A percentile compares a stretch with the other conserved stretches of the same genome.
Conservation (phyloP, 352 stramenopile species). For the Phytopythium ostracodes region DNA sequence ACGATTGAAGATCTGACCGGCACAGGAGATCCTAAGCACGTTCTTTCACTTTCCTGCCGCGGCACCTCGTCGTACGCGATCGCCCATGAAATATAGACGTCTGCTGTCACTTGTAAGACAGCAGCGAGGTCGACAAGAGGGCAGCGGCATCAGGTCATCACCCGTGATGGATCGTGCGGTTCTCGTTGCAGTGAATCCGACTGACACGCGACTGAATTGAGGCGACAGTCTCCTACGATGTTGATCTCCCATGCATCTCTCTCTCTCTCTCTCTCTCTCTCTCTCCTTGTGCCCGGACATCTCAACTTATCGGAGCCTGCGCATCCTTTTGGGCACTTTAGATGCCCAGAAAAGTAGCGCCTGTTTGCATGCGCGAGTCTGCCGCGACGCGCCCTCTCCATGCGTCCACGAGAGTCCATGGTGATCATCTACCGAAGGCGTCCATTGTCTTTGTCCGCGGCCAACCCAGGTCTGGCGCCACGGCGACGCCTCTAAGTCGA, state of each 20-base stretch:
- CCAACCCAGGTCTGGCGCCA: slow-evolving; percentile 1
- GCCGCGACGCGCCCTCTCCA: neutral
- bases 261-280: too few species aligned
- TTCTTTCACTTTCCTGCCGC: too few species aligned
- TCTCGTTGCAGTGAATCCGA: neutral
- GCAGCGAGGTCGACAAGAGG: neutral
- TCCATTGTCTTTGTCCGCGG: too few species aligned
- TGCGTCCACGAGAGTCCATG: neutral
- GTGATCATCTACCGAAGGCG: neutral
- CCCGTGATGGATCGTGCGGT: neutral
- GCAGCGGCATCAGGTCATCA: neutral
- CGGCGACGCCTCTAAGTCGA: neutral
- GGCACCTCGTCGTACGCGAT: too few species aligned
- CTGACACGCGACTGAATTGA: neutral
- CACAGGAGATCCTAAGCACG: neutral
- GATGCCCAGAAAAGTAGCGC: neutral
- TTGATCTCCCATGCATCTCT: too few species aligned
- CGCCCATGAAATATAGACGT: too few species aligned
- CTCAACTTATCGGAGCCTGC: too few species aligned
- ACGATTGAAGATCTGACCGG: neutral
- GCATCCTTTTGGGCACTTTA: neutral
- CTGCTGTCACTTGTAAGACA: neutral
- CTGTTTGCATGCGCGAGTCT: neutral
- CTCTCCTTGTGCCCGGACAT: too few species aligned
- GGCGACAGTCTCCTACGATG: too few species aligned